Evolutionary conservation across 1,284 basidiomycete species (phyloP), one percentile per base, ranked within the genome.

Genomic region (Ustilago sp.): DNA sequence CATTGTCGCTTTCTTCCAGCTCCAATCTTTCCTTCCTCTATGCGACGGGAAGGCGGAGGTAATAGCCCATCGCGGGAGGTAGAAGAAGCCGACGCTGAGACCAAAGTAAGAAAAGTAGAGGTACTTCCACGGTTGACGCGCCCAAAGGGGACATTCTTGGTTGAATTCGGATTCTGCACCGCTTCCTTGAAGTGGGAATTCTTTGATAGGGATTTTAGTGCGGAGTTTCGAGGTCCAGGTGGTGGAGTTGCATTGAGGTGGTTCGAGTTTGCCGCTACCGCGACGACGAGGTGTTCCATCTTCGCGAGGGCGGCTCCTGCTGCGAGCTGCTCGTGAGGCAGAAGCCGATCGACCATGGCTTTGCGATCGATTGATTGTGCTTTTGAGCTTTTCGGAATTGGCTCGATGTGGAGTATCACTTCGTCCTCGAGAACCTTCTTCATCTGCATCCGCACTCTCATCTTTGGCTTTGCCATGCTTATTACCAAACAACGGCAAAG

Each of bases 71-170:
- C 56, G 63, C 4, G 83, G 83, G 4, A 84, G 56, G 32, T 78
- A 74, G 60, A 73, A 50, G 39, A 82, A 63, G 1, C 77, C 78
- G 15, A 83, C 71, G 23, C 74, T 74, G n/a, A 80, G 61, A 17
- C 81, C 79, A 68, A 85, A 85, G 56, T 75, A 80, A 38, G 68
- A 64, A 34, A 74, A 79, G 68, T 85, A 85, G 48, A 83, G 39
- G 34, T 76, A 68, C 68, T 83, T 83, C 45, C 52, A 79, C 17
- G 83, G 83, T 41, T 83, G 74, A 9, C 68, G 63, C 2, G 77
- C 70, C 82, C 82, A 85, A 1, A 84, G 43, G 2, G 83, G 83
- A 7, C 67, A 61, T 17, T 76, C 69, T 31, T 78, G 75, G 39
- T 73, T 67, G 63, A 81, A 85, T 43, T 85, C 83, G n/a, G 74